These are phyloP conservation scores for Neurospora sp. DNA, from an alignment of 495 filamentous ascomycete genomes.

Conservation along the genomic window DNA sequence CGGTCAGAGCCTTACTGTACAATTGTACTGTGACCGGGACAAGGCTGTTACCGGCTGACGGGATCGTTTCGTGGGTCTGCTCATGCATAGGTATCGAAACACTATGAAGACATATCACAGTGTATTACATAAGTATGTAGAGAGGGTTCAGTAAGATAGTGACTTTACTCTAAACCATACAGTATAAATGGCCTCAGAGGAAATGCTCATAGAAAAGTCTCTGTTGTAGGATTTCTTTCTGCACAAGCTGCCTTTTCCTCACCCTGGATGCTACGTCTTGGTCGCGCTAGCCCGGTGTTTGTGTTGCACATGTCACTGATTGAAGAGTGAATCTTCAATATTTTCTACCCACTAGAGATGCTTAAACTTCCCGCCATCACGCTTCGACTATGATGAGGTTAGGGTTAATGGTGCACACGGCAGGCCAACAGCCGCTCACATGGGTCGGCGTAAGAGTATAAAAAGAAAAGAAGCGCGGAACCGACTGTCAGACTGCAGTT, in stretches of 20 bases:
- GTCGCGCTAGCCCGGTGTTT: neutral
- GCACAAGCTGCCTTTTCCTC: neutral
- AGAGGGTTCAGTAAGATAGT: neutral
- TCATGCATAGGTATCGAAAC: neutral
- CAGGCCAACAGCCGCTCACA: neutral
- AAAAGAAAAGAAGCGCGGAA: neutral
- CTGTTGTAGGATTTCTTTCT: neutral
- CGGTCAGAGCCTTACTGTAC: neutral
- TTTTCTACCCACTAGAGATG: neutral
- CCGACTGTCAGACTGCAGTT: neutral
- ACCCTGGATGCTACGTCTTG: neutral
- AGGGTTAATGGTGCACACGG: neutral
- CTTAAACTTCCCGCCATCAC: neutral
- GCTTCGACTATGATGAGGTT: neutral
- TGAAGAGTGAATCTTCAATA: neutral
- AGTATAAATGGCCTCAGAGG: neutral
- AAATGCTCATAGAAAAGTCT: neutral
- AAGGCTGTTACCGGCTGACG: neutral
- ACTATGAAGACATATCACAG: neutral
- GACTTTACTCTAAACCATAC: neutral
- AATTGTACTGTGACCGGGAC: neutral
- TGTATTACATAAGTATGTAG: neutral
- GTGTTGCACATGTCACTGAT: neutral
- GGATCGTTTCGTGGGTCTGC: neutral
- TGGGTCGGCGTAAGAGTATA: neutral